Percentiles rank a stretch among this genome's conserved stretches.
These are phyloP conservation scores for Kluyveromyces sp. DNA, from an alignment of 1,139 yeast species.

Conservation along the genomic window DNA sequence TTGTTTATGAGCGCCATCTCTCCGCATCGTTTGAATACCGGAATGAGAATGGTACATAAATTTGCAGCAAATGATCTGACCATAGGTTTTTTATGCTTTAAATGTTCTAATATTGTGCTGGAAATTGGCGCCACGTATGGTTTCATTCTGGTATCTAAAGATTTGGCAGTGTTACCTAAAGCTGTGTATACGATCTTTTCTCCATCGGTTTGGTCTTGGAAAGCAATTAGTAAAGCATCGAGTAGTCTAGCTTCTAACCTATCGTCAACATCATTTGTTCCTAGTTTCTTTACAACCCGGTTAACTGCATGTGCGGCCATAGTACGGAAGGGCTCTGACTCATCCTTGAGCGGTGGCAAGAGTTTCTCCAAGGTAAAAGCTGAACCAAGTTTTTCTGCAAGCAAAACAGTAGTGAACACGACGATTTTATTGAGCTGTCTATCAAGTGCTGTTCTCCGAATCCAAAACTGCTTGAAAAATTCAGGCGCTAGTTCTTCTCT, in stretches of 20 bases:
- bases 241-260: conserved; percentile 60
- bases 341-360: conserved; percentile 62
- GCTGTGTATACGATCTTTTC: conserved; percentile 53
- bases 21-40: conserved; percentile 59
- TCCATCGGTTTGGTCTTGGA: conserved; percentile 64
- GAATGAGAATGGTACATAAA: conserved; percentile 57
- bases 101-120: conserved; percentile 63
- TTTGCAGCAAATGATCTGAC: conserved; percentile 86
- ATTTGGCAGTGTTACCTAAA: conserved; percentile 57
- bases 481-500: conserved; percentile 48
- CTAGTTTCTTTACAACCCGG: conserved; percentile 36
- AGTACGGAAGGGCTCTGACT: conserved; percentile 67
- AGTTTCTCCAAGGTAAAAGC: conserved; percentile 52
- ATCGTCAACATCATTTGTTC: conserved; percentile 47
- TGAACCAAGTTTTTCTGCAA: conserved; percentile 65
- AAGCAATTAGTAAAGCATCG: conserved; percentile 78
- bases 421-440: conserved; percentile 50
- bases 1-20: conserved; percentile 58
- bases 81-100: conserved; percentile 65
- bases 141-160: conserved; percentile 60
- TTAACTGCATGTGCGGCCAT: conserved; percentile 73
- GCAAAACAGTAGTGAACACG: conserved; percentile 60
- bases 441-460: conserved; percentile 58
- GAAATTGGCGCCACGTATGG: conserved; percentile 73
- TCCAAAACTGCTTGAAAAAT: conserved; percentile 75